phyloP scores from a whole-genome alignment of 148 eudicot genomes.

The Nepenthes gracilis region DNA sequence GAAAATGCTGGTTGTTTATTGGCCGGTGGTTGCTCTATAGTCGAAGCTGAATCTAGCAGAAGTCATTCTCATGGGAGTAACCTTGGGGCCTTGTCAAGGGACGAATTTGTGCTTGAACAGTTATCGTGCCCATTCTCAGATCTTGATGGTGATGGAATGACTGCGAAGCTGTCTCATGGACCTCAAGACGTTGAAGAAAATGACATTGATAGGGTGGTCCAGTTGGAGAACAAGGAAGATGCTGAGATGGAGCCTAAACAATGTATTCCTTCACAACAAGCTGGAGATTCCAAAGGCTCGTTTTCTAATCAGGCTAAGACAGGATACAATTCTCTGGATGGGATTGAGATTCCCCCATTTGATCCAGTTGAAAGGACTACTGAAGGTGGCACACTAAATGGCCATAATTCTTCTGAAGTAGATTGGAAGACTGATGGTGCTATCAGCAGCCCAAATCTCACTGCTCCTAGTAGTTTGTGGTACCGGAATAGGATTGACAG shows the following conservation, averaged over 20 bases:
- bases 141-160: slow-evolving; percentile 4
- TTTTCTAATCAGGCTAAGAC: slow-evolving; percentile 12
- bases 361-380: slow-evolving; percentile 26
- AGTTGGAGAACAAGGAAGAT: slow-evolving; percentile 5
- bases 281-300: slow-evolving; percentile 5
- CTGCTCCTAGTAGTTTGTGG: slow-evolving; percentile 16
- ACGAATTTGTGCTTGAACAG: slow-evolving; percentile 10
- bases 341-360: slow-evolving; percentile 43
- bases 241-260: slow-evolving; percentile 6
- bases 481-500: slow-evolving; percentile 21
- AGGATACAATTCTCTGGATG: slow-evolving; percentile 18
- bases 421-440: slow-evolving; percentile 22
- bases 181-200: slow-evolving; percentile 13
- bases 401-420: slow-evolving; percentile 16
- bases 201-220: slow-evolving; percentile 12
- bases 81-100: slow-evolving; percentile 8
- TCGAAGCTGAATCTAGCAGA: slow-evolving; percentile 13
- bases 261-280: background rate
- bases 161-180: slow-evolving; percentile 13
- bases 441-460: slow-evolving; percentile 20
- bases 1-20: slow-evolving; percentile 10
- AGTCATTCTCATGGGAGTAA: slow-evolving; percentile 17
- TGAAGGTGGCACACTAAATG: slow-evolving; percentile 12
- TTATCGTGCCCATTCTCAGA: slow-evolving; percentile 9
- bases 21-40: slow-evolving; percentile 10